Evolutionary conservation across 1,284 basidiomycete species (phyloP), one percentile per base, ranked within the genome.

Genomic region (Cutaneotrichosporon dermatis): DNA sequence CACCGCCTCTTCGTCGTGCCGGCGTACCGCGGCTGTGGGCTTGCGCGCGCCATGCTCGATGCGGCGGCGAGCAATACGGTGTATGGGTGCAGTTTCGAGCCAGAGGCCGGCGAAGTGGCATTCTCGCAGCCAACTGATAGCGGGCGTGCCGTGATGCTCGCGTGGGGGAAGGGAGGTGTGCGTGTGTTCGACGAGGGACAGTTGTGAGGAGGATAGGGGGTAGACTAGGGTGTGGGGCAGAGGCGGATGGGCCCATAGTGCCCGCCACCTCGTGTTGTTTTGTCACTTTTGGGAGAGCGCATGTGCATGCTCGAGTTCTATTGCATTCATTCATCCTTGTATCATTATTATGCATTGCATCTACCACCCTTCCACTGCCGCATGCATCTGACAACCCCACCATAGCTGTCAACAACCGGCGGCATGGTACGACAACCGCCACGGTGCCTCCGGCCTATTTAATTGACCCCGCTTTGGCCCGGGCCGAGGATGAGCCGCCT

Each of bases 121-220:
- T 81, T 82, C 63, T 77, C 75, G 25, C 80, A 81, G 63, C 80
- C 80, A 10, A 80, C 79, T 2, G 72, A 74, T 37, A 76, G 74
- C 50, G 80, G 80, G 6, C 64, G 73, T 52, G 63, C 60, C 43
- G 68, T 79, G 37, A 80, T 80, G 72, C 66, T 69, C 57, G 60
- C 59, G 15, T 81, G 79, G 80, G 75, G 77, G 0, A 46, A 43
- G 7, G 65, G 71, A 0, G 54, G 49, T 4, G 67, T 74, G 5
- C 60, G 75, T 43, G 75, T 79, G 12, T 77, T 79, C 62, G 77
- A 79, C 60, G 75, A 77, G 60, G 65, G 69, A 44, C 74, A 76
- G 64, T 57, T 75, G 13, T 72, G 57, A 40, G 25, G 50, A 6
- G 34, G 36, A 4, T 25, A 4, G 35, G 16, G 16, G 16, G 16